Conservation (phyloP, 2,329 filamentous ascomycete species). For the Colletotrichum lentis region DNA sequence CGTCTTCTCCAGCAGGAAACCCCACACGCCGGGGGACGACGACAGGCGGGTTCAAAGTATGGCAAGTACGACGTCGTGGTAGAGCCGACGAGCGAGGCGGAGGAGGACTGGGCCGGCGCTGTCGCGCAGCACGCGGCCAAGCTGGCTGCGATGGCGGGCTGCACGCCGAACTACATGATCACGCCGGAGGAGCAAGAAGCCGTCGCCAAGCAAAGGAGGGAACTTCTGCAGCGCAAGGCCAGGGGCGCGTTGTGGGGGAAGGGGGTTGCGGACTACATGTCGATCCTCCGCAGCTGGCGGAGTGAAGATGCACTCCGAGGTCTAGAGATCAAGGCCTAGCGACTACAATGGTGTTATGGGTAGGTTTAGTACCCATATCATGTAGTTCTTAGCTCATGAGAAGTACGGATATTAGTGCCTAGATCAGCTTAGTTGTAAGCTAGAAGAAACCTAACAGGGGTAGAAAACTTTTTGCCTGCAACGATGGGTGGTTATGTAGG, state of each 20-base stretch:
- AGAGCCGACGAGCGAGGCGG: constrained; percentile 40
- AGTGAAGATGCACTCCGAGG: background rate
- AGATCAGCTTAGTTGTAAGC: no score
- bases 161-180: constrained; percentile 25
- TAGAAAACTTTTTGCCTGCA: no score
- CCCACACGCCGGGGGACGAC: background rate
- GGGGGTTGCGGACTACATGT: constrained; percentile 1
- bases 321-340: background rate
- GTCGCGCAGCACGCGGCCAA: constrained; percentile 40
- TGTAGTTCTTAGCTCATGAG: no score
- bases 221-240: background rate
- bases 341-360: no score
- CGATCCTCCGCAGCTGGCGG: constrained; percentile 1
- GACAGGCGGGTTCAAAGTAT: accelerated
- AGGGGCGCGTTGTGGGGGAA: background rate
- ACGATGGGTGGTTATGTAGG: no score
- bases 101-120: constrained; percentile 45
- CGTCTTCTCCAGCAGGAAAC: background rate
- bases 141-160: constrained; percentile 27
- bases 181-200: constrained; percentile 6
- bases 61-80: constrained; percentile 51
- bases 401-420: no score
- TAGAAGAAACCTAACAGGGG: no score
- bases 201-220: background rate
- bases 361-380: no score